A percentile compares a stretch with the other conserved stretches of the same genome.
phyloP scores from a whole-genome alignment of 345 rosid genomes.

The Sonneratia caseolaris region DNA sequence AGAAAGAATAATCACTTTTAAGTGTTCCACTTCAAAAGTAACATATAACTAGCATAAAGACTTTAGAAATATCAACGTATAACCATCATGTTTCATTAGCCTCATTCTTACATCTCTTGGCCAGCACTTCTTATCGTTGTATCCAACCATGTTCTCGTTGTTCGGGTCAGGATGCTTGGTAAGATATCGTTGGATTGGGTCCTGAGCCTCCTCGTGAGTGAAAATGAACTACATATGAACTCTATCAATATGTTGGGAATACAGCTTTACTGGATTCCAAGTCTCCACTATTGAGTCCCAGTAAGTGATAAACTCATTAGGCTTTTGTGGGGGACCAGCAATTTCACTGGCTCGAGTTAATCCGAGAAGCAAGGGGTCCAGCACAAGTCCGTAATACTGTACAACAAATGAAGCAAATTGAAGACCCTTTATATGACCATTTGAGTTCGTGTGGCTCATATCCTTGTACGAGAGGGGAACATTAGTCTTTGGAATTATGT shows the following conservation, averaged over 20 bases:
- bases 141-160: conserved; percentile 99
- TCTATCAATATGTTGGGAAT: conserved; percentile 89
- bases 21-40: no score
- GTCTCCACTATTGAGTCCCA: conserved; percentile 99
- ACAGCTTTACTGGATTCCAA: conserved; percentile 85
- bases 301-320: conserved; percentile 91
- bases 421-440: conserved; percentile 97
- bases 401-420: conserved; percentile 99
- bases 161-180: conserved; percentile 99
- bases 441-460: conserved; percentile 97
- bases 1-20: no score
- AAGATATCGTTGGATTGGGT: conserved; percentile 96
- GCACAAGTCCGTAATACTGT: conserved; percentile 91
- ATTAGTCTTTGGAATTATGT: conserved; percentile 95
- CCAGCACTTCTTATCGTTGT: conserved; percentile 99
- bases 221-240: conserved; percentile 94
- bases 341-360: conserved; percentile 98
- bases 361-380: conserved; percentile 94
- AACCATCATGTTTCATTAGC: conserved; percentile 91
- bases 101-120: conserved; percentile 99
- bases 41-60: no score
- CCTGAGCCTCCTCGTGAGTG: conserved; percentile 97
- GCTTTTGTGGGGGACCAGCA: conserved; percentile 99
- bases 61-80: no score
- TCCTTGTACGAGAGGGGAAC: conserved; percentile 97